A percentile compares a stretch with the other conserved stretches of the same genome.
Evolutionary conservation across 352 stramenopile genomes (phyloP).

Genomic region (Paralagenidium karlingii): DNA sequence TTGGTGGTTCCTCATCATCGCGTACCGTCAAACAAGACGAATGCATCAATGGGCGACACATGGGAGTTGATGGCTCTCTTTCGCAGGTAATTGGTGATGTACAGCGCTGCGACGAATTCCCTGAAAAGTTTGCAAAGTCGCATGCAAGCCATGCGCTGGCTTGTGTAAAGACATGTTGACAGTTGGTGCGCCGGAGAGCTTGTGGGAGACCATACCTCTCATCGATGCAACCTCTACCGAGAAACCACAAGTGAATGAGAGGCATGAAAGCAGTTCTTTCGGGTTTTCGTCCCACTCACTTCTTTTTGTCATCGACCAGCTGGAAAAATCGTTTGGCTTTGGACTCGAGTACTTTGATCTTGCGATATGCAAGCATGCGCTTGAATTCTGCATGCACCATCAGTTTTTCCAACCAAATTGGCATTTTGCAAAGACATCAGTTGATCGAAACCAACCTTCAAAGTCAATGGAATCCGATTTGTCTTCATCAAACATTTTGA

Average conservation of each 20-base stretch:
- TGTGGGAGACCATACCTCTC: not conserved
- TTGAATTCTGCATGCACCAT: slow-evolving; percentile 45
- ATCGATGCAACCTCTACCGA: slow-evolving; percentile 4
- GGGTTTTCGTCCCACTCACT: slow-evolving; percentile 34
- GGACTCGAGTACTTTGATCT: slow-evolving; percentile 48
- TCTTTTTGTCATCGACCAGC: slow-evolving; percentile 58
- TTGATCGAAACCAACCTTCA: slow-evolving; percentile 15
- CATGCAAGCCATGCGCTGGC: too few relatives aligned
- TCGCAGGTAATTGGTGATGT: slow-evolving; percentile 60
- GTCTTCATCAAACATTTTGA: slow-evolving; percentile 60
- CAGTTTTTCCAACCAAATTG: not conserved
- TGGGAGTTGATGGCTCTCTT: slow-evolving; percentile 5
- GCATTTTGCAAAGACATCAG: not conserved
- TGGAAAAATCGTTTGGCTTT: slow-evolving; percentile 59
- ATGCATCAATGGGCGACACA: too few relatives aligned
- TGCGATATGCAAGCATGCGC: slow-evolving; percentile 57
- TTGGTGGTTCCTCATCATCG: too few relatives aligned
- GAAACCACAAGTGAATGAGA: not conserved
- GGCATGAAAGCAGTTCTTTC: not conserved
- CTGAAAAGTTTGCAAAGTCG: not conserved
- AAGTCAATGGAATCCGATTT: slow-evolving; percentile 70
- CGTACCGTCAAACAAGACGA: too few relatives aligned
- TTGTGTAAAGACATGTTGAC: too few relatives aligned
- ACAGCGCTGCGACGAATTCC: slow-evolving; percentile 60
- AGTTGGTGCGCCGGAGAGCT: too few relatives aligned